These are phyloP conservation scores for Paxillus rubicundulus DNA, from an alignment of 768 basidiomycete species.

Conservation along the genomic window DNA sequence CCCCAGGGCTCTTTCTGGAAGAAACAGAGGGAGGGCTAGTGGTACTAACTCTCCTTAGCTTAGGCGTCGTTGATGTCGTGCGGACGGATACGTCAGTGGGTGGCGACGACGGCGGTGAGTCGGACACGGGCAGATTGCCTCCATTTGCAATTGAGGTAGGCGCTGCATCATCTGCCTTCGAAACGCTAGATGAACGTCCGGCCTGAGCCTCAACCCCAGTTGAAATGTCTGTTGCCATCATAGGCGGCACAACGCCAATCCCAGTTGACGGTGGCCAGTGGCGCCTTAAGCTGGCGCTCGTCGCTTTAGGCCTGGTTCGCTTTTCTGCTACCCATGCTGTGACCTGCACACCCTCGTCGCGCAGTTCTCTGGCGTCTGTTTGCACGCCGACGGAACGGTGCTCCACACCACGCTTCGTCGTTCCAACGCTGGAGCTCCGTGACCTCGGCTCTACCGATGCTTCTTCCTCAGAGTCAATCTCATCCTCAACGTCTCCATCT, in stretches of 20 bases:
- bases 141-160: not conserved
- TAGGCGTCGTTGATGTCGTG: constrained; percentile 7
- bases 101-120: constrained; percentile 12
- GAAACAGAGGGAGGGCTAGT: constrained; percentile 6
- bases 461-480: constrained; percentile 55
- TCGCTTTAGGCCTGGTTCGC: constrained; percentile 20
- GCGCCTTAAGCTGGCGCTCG: constrained; percentile 20
- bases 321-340: constrained; percentile 24
- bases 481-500: constrained; percentile 82
- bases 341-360: constrained; percentile 61
- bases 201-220: not conserved
- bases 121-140: constrained; percentile 2
- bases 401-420: constrained; percentile 29
- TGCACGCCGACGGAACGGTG: constrained; percentile 73
- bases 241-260: not conserved
- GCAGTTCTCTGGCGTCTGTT: constrained; percentile 55
- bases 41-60: constrained; percentile 8
- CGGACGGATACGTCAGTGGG: constrained; percentile 16
- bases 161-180: not conserved
- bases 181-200: not conserved
- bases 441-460: constrained; percentile 32
- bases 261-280: constrained; percentile 17
- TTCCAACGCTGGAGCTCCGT: constrained; percentile 31
- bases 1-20: constrained; percentile 13
- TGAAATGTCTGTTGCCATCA: not conserved